Percentiles rank a stretch among this genome's conserved stretches.
phyloP scores from a whole-genome alignment of 495 filamentous ascomycete genomes.

The Annulohypoxylon maeteangense region DNA sequence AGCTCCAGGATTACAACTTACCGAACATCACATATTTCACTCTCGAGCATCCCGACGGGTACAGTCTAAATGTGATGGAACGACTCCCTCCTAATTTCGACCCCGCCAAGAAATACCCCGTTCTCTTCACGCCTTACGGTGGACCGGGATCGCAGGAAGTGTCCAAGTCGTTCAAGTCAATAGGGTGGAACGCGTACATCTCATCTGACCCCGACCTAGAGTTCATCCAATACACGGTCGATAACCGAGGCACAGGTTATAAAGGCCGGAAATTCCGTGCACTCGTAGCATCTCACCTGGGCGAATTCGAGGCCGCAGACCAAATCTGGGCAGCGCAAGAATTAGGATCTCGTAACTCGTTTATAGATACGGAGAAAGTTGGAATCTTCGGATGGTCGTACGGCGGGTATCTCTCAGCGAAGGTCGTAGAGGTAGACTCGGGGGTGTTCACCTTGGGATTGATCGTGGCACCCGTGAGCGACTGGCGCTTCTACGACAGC shows the following conservation, averaged over 20 bases:
- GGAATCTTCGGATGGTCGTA: conserved; percentile 70
- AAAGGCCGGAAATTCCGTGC: conserved; percentile 64
- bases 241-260: conserved; percentile 66
- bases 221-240: conserved; percentile 65
- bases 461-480: conserved; percentile 64
- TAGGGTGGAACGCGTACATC: conserved; percentile 64
- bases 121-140: conserved; percentile 66
- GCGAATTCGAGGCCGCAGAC: conserved; percentile 64
- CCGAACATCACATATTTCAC: conserved; percentile 61
- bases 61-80: conserved; percentile 60
- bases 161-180: conserved; percentile 54
- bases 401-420: conserved; percentile 67
- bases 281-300: conserved; percentile 59
- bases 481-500: conserved; percentile 71
- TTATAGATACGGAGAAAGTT: conserved; percentile 62
- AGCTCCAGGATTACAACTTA: conserved; percentile 60
- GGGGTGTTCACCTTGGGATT: conserved; percentile 63
- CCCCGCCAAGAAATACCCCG: conserved; percentile 64
- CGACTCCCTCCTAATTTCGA: conserved; percentile 62
- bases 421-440: conserved; percentile 64
- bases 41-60: conserved; percentile 59
- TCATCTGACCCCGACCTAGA: conserved; percentile 67
- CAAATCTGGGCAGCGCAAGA: conserved; percentile 66
- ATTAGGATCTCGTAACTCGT: conserved; percentile 53
- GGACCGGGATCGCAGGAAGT: conserved; percentile 65